Evolutionary conservation across 176 grass and related monocot genomes (phyloP).

Genomic region (Eremochloa ophiuroides): DNA sequence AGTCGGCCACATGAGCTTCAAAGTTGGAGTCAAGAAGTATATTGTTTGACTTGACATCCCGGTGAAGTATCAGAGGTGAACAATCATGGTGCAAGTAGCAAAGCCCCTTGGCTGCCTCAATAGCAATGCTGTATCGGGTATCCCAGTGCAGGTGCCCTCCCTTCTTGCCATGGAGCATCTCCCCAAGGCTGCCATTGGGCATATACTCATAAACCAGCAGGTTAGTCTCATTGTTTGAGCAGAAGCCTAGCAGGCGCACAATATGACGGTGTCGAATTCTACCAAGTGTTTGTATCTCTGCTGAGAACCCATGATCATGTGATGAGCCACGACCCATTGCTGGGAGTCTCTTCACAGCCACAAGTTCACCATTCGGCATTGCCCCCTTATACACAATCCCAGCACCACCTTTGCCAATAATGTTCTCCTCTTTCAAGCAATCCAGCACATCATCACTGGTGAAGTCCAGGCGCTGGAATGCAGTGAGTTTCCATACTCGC

Average conservation of each 20-base stretch:
- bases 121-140: constrained; percentile 77
- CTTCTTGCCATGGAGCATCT: constrained; percentile 95
- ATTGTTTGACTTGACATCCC: constrained; percentile 97
- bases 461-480: constrained; percentile 95
- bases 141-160: constrained; percentile 80
- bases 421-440: constrained; percentile 93
- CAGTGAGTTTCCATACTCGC: constrained; percentile 84
- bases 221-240: constrained; percentile 96
- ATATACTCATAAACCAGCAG: constrained; percentile 94
- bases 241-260: constrained; percentile 85
- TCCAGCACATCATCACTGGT: constrained; percentile 80
- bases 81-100: constrained; percentile 99
- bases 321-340: constrained; percentile 70
- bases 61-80: constrained; percentile 83
- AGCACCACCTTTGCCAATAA: constrained; percentile 97
- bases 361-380: constrained; percentile 69
- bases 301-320: constrained; percentile 93
- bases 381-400: constrained; percentile 92
- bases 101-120: constrained; percentile 89
- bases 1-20: constrained; percentile 93
- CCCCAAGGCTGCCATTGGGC: constrained; percentile 95
- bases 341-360: constrained; percentile 89
- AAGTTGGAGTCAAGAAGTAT: constrained; percentile 88
- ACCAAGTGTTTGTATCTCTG: constrained; percentile 93
- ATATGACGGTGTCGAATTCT: constrained; percentile 95